Conservation (phyloP, 768 basidiomycete species). For the Leccinum imitatum region DNA sequence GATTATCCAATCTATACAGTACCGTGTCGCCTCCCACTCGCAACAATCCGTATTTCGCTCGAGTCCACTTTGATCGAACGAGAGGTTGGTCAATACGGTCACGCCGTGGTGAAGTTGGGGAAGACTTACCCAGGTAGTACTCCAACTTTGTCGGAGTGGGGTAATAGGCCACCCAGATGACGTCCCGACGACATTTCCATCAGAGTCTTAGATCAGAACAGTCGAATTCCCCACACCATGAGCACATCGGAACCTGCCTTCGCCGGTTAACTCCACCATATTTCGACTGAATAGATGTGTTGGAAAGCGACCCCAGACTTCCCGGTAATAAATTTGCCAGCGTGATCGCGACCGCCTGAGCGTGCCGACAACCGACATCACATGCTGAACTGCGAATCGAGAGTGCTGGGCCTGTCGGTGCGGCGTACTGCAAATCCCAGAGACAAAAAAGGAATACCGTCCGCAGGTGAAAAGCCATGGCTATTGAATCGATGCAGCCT, state of each 20-base stretch:
- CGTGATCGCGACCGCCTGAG: constrained; percentile 52
- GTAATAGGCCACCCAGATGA: too few relatives aligned
- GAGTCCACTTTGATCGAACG: constrained; percentile 33
- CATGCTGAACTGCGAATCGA: constrained; percentile 44
- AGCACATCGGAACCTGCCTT: constrained; percentile 15
- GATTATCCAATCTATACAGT: neutral
- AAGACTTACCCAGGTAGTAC: too few relatives aligned
- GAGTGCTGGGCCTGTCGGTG: constrained; percentile 29
- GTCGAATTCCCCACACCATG: too few relatives aligned
- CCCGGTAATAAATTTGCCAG: constrained; percentile 50
- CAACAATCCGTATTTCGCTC: constrained; percentile 4
- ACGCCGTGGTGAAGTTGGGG: too few relatives aligned
- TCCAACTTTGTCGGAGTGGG: too few relatives aligned
- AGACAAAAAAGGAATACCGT: constrained; percentile 27
- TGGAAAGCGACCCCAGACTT: constrained; percentile 20
- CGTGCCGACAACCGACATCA: constrained; percentile 38
- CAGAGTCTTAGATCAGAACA: too few relatives aligned
- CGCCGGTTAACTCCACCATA: constrained; percentile 40
- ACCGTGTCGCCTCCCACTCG: constrained; percentile 12
- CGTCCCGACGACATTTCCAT: too few relatives aligned
- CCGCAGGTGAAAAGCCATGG: constrained; percentile 39
- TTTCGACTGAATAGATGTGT: constrained; percentile 33
- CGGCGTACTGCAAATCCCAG: constrained; percentile 4
- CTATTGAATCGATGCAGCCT: constrained; percentile 37
- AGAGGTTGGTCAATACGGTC: neutral